Conservation (phyloP, 2,329 filamentous ascomycete species). For the Seiridium unicorne region DNA sequence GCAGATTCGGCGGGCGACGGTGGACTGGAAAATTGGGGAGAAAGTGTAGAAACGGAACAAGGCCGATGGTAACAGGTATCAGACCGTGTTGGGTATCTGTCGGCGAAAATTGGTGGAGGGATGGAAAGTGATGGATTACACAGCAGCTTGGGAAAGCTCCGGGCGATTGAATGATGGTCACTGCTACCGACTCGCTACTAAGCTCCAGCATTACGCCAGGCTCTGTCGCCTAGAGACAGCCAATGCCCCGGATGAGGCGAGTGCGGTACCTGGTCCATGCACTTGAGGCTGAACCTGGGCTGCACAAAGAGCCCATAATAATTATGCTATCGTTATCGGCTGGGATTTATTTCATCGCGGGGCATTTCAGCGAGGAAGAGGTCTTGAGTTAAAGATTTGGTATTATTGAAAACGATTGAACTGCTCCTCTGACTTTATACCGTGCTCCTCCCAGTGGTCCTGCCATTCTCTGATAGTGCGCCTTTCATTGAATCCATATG, state of each 20-base stretch:
- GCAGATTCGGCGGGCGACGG: neutral
- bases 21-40: neutral
- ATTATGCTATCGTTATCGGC: no score
- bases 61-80: neutral
- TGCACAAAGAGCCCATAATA: neutral
- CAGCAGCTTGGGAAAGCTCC: slow-evolving; percentile 11
- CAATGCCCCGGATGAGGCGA: neutral
- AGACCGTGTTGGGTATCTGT: slow-evolving; percentile 2
- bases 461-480: no score
- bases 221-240: neutral
- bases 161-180: neutral
- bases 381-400: no score
- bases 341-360: no score
- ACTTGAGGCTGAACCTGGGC: neutral
- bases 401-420: no score
- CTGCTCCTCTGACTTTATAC: no score
- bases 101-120: neutral
- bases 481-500: no score
- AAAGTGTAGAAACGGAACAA: neutral
- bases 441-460: no score
- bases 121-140: slow-evolving; percentile 13
- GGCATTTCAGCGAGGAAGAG: no score
- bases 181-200: neutral
- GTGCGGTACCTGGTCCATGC: neutral
- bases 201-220: slow-evolving; percentile 1